These are phyloP conservation scores for Microsporum canis DNA, from an alignment of 2,329 filamentous ascomycete species.

Conservation along the genomic window DNA sequence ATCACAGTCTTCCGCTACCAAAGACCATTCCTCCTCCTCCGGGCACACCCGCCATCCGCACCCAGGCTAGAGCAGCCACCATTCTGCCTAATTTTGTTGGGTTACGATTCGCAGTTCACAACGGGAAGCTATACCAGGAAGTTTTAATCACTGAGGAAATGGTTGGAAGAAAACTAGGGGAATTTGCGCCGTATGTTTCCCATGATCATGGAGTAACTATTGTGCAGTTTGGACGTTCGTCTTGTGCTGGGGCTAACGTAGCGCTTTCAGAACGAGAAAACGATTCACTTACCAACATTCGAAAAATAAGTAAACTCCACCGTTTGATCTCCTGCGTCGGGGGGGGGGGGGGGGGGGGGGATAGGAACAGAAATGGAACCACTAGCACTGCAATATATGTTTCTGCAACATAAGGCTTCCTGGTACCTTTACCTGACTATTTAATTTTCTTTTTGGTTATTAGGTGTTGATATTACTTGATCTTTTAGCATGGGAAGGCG, in stretches of 20 bases:
- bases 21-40: slow-evolving; percentile 43
- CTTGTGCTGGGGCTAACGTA: not conserved
- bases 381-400: not conserved
- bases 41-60: slow-evolving; percentile 63
- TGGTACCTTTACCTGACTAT: too few relatives aligned
- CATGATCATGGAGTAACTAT: not conserved
- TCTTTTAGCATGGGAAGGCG: not conserved
- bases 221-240: not conserved
- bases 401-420: not conserved
- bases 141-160: slow-evolving; percentile 84
- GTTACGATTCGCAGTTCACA: slow-evolving; percentile 79
- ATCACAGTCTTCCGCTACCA: slow-evolving; percentile 29
- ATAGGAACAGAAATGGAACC: not conserved
- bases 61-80: slow-evolving; percentile 75
- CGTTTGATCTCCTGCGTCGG: not conserved
- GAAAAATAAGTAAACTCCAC: slow-evolving; percentile 42
- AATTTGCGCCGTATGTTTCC: slow-evolving; percentile 69
- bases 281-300: slow-evolving; percentile 57
- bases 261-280: slow-evolving; percentile 49
- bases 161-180: slow-evolving; percentile 89
- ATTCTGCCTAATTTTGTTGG: slow-evolving; percentile 90
- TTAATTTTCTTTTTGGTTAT: not conserved
- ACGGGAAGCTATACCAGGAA: slow-evolving; percentile 77
- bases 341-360: too few relatives aligned
- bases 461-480: not conserved